Evolutionary conservation across 176 grass and related monocot genomes (phyloP), one percentile per base, ranked within the genome.

Genomic region (Oryza longistaminata): DNA sequence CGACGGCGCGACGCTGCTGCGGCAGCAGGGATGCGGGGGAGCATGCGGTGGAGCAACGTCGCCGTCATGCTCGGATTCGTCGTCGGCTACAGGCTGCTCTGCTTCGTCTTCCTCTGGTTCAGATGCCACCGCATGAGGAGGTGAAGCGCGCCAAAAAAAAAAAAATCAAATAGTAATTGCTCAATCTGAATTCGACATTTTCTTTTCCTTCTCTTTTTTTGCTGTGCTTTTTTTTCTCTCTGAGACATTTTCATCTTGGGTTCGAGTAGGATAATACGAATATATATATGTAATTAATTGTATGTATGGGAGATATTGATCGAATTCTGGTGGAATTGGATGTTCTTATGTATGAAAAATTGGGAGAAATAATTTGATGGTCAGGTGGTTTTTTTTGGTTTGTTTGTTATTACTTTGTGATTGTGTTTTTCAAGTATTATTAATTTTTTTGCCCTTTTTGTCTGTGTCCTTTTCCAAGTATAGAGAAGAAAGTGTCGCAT

Each of bases 1-100:
- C 40, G 85, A 91, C 58, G 96, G 96, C 34, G 90, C 70, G 0
- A 85, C 74, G 85, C 79, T 98, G 62, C 71, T 95, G 86, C 76
- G 86, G 83, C 89, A 95, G 86, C 93, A 95, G 86, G 91, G 12
- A 77, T 98, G 91, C 45, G 87, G 34, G 93, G 93, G 50, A 67
- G 83, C 22, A 85, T 93, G 85, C 80, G 88, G 86, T 98, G 96
- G 96, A 92, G 14, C 64, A 95, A 93, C 78, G 70, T 98, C 5
- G 87, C 80, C 49, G 89, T 95, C 66, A 95, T 95, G 96, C 55
- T 98, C 29, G 89, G 83, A 2, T 98, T 98, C 80, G 83, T 95
- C 4, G 81, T 85, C 64, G 93, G 87, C 0, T 95, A 98, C 87
- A 95, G 96, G 81, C 73, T 98, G 68, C 88, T 95, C 85, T 95